Evolutionary conservation across 331 rosid genomes (phyloP).

Genomic region (Malus hybrid): DNA sequence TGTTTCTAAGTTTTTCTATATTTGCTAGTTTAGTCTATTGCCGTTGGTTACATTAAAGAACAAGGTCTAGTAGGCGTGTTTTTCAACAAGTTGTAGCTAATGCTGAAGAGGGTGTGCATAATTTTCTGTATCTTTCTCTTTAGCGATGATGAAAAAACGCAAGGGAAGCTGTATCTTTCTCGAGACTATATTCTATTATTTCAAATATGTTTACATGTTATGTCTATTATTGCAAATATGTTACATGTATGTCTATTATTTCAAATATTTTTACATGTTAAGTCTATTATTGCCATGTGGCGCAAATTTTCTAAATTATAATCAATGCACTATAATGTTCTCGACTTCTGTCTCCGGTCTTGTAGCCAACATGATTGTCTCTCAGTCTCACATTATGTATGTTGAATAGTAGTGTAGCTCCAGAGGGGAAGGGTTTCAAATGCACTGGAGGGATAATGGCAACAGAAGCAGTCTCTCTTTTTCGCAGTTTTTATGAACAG

Average conservation of each 20-base stretch:
- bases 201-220: neutral
- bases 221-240: too few relatives aligned
- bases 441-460: constrained; percentile 89
- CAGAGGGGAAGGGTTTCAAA: constrained; percentile 49
- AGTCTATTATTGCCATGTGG: neutral
- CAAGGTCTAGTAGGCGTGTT: too few relatives aligned
- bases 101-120: too few relatives aligned
- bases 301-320: neutral
- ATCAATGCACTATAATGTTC: neutral
- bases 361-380: neutral
- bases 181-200: neutral
- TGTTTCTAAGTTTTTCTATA: too few relatives aligned
- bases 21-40: too few relatives aligned
- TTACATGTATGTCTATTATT: too few relatives aligned
- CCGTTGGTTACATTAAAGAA: too few relatives aligned
- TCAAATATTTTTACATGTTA: neutral
- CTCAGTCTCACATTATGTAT: constrained; percentile 6
- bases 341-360: neutral
- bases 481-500: constrained; percentile 78
- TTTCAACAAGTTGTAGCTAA: too few relatives aligned
- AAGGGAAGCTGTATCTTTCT: neutral
- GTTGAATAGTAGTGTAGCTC: constrained; percentile 28
- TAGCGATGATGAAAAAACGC: neutral
- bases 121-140: too few relatives aligned
- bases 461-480: constrained; percentile 72